Base-by-base conservation (phyloP, 164 flowering plant species). In the Vitis riparia region DNA sequence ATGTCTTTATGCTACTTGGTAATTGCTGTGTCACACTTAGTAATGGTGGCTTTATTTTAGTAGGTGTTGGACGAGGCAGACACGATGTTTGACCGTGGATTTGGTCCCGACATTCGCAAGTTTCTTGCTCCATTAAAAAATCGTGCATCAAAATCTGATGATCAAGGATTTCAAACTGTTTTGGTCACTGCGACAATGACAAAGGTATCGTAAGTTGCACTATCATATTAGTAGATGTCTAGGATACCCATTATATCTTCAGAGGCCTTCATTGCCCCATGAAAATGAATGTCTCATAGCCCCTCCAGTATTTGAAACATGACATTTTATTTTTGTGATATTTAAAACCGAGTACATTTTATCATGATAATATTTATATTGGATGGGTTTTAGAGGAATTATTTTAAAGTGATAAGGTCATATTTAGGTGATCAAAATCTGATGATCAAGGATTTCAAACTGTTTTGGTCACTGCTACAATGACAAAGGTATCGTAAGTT, bases 61-160 rank as follows among this genome's bases (percentile, higher is more conserved):
- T 71, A 92, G 99, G 98, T 95, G 59, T 77, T 95, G 83, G 99
- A 95, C 83, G 99, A 95, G 83, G 98, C 99, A 19, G 99, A 95
- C 76, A 95, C 98, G 68, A 95, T 95, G 99, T 95, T 95, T 84
- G 99, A 95, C 83, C 94, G 82, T 66, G 99, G 99, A 48, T 95
- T 95, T 85, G 99, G 98, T 67, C 99, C 99, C 68, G 99, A 95
- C 53, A 91, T 95, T 55, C 92, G 85, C 69, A 90, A 95, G 73
- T 93, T 95, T 85, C 84, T 95, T 68, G 86, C 68, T 32, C 99
- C 99, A 30, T 68, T 95, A 63, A 93, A 86, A 65, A 78, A 86
- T 62, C 98, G 97, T 76, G 88, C 92, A 47, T 75, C 80, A 16
- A 93, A 89, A 76, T 60, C 88, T 59, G 82, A 83, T 70, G 97